phyloP scores from a whole-genome alignment of 164 flowering plant species.

The Tetrastigma voinierianum region DNA sequence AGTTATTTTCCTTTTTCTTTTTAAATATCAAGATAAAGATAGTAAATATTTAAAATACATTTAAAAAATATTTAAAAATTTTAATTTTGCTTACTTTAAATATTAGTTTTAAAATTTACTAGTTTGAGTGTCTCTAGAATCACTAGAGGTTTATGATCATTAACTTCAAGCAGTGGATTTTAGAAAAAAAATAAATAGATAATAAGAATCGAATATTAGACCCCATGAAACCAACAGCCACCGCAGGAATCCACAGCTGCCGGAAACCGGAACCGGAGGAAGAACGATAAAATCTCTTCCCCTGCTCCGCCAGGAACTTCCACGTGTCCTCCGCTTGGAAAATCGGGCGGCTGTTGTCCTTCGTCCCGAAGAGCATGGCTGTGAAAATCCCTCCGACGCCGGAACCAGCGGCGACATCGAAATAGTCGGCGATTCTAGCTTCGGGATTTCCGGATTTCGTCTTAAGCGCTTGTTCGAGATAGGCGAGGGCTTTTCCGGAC shows the following conservation, averaged over 20 bases:
- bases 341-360: constrained; percentile 52
- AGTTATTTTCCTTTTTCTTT: too few species aligned
- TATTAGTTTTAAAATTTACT: too few species aligned
- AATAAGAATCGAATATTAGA: too few species aligned
- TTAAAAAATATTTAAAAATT: too few species aligned
- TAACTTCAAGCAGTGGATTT: too few species aligned
- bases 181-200: too few species aligned
- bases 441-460: constrained; percentile 70
- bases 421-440: constrained; percentile 87
- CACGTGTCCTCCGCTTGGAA: constrained; percentile 90
- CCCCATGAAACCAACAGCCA: too few species aligned
- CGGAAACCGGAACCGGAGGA: constrained; percentile 12
- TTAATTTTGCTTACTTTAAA: too few species aligned
- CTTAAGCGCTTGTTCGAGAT: constrained; percentile 71
- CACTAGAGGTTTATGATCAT: too few species aligned
- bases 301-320: constrained; percentile 63
- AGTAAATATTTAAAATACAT: too few species aligned
- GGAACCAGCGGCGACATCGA: constrained; percentile 90
- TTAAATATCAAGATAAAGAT: too few species aligned
- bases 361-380: constrained; percentile 79
- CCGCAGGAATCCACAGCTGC: constrained; percentile 29
- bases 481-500: constrained; percentile 76
- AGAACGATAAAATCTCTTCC: constrained; percentile 39
- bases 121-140: too few species aligned
- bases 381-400: constrained; percentile 90